Base-by-base conservation (phyloP, 2,329 filamentous ascomycete species). In the Colletotrichum navitas region DNA sequence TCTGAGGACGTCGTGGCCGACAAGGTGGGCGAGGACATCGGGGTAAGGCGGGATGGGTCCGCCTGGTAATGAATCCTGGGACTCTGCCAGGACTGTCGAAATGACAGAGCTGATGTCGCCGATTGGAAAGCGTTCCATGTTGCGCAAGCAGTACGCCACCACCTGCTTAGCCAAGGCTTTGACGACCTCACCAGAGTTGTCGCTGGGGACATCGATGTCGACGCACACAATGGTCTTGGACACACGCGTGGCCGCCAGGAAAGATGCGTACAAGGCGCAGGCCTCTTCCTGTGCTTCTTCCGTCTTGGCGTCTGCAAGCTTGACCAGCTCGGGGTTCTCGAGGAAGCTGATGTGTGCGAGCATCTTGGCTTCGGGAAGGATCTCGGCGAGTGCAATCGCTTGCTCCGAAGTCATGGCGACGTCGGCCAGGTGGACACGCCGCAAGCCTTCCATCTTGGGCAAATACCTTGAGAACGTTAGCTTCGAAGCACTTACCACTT, bases 121-220 rank as follows among this genome's bases (percentile, higher is more conserved):
- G 70, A 94, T 89, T 14, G 93, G 91, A 21, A 92, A 88, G 12
- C 88, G 89, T 79, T 97, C 94, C 85, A 99, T 92, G 77, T 99
- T 99, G 68, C 93, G 90, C 73, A 99, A 86, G 74, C 93, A 97
- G 80, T 98, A 98, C 0, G 94, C 95, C 54, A 98, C 92, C n/a
- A 97, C 93, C 80, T 97, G 95, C 78, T 95, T 97, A 0, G 94
- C 95, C 76, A 98, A 87, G 3, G 94, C 95, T 81, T 94, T 97
- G 76, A 98, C 93, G 32, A 98, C 89, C 79, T 98, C 96, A 66
- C 93, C 94, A n/a, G 92, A 93, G 67, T 94, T 91, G 29, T 91
- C 86, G 41, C 88, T 91, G 0, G 95, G 96, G 2, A 97, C 91
- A 76, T 98, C 95, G 70, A 98, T 93, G 78, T 98, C 96, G 71